These are phyloP conservation scores for Globisporangium echinulatum DNA, from an alignment of 352 stramenopile genomes.

Conservation along the genomic window DNA sequence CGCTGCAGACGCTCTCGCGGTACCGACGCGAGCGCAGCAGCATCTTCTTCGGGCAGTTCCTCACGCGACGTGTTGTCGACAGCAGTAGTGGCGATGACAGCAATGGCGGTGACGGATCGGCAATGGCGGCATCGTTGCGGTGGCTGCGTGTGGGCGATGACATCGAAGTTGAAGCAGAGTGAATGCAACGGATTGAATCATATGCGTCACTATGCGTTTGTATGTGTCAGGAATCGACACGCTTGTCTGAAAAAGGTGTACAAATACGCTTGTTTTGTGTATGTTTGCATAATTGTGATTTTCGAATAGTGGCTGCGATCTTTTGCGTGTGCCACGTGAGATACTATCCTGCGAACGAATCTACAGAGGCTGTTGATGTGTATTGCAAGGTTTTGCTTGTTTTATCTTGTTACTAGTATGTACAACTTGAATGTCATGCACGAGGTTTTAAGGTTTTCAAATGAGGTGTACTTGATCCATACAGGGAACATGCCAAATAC, in stretches of 20 bases:
- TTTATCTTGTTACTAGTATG: neutral
- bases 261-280: neutral
- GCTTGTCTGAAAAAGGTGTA: neutral
- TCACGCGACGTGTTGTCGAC: constrained; percentile 16
- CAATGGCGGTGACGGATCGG: neutral
- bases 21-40: constrained; percentile 65
- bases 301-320: neutral
- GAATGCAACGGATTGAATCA: neutral
- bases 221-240: neutral
- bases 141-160: constrained; percentile 35
- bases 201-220: neutral
- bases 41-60: constrained; percentile 85
- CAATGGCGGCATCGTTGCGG: neutral
- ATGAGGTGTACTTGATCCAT: neutral
- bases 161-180: constrained; percentile 23
- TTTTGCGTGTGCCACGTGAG: neutral
- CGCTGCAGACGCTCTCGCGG: constrained; percentile 64
- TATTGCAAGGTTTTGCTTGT: neutral
- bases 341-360: neutral
- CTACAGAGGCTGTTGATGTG: neutral
- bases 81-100: neutral
- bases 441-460: neutral
- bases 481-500: neutral
- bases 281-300: neutral
- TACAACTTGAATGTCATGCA: neutral